Base-by-base conservation (phyloP, 331 rosid genomes). In the Malus hybrid region DNA sequence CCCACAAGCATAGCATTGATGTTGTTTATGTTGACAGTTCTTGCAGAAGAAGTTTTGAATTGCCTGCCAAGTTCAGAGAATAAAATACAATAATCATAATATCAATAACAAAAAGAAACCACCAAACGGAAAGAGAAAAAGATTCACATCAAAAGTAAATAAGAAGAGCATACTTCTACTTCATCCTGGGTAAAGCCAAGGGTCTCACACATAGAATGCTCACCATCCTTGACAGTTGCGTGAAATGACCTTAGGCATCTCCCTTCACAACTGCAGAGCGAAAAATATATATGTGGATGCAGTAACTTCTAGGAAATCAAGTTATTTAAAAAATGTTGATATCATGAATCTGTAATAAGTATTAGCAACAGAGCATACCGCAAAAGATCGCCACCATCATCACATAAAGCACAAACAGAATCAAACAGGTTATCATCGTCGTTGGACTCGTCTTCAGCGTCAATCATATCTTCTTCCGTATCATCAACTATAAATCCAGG, bases 1-100 rank as follows among this genome's bases (percentile, higher is more conserved):
- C 83, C 99, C 96, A 67, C 97, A 94, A 63, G 79, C 91, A 83
- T 82, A 92, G 87, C 99, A 94, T 72, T 94, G 97, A 75, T 94
- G 99, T 78, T 81, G 96, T 34, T 78, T 78, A 78, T 77, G 61
- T 70, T 85, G 74, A 66, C 97, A 94, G 85, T 90, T 94, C 81
- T 86, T 84, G 73, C 99, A 94, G 57, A 82, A 66, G 72, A 86
- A 94, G 22, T 39, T 84, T 75, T 71, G 79, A 42, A 85, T 86
- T 26, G 66, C 89, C 99, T 92, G 88, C 83, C 67, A 72, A 83
- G 67, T 71, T 83, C 66, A 55, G 50, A 57, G 16, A 19, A 20
- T 56, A 32, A 39, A 55, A 75, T 28, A n/a, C 58, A 78, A 46
- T 36, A 63, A 39, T 67, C 65, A 75, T 34, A 39, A 58, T 48